Base-by-base conservation (phyloP, 1,284 basidiomycete genomes). In the Ganoderma boninense region DNA sequence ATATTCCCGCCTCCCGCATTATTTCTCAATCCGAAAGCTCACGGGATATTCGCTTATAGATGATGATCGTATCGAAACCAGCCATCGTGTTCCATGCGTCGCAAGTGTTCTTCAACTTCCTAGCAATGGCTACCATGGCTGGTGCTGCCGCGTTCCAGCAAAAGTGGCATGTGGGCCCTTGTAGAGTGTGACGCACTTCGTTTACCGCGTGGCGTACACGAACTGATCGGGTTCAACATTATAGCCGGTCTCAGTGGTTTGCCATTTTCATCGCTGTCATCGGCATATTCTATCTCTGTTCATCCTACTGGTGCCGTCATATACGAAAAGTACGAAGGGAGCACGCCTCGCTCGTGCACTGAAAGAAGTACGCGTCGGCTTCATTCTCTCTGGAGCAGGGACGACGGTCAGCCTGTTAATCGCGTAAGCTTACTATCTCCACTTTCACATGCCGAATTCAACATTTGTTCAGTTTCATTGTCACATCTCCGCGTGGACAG, bases 31-130 rank as follows among this genome's bases (percentile, higher is more conserved):
- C 57, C 69, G 44, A 38, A 65, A 56, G 54, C 72, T 77, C 70
- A 81, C 77, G 60, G 68, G 42, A 71, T 74, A n/a, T 66, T 26
- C 64, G 56, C 65, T 60, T 79, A 94, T 79, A 95, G 93, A 93
- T 95, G n/a, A n/a, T n/a, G 92, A 94, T 95, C 74, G 89, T 95
- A 43, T 92, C 93, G 35, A 95, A 94, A 84, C 91, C 92, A 13
- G 86, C 89, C 69, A 92, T 95, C 76, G 85, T 94, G 62, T 90
- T 91, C 79, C 89, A 93, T 79, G 80, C 87, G 29, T 89, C 87
- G 1, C 91, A 96, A 84, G 86, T 90, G 67, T 96, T 97, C 85
- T 95, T 97, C 88, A 92, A 93, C 79, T 97, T 97, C 79, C 86
- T 97, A 61, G 90, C 94, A 13, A 92, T 97, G 89, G 93, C 91